Evolutionary conservation across 2,329 filamentous ascomycete genomes (phyloP), one percentile per base, ranked within the genome.

Genomic region (Fonsecaea nubica): DNA sequence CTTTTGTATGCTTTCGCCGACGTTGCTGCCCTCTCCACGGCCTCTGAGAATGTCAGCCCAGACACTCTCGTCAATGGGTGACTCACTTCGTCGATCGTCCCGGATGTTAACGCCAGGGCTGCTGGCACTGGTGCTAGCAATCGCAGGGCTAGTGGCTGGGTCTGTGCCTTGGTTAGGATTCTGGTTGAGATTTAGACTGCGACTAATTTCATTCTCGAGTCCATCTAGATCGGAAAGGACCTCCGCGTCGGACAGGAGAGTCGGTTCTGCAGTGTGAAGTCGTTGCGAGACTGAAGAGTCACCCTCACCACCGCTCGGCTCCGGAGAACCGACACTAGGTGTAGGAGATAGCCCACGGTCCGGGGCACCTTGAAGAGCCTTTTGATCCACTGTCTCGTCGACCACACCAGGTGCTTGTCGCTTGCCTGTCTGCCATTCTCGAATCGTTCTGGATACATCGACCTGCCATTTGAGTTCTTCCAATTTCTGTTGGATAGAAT

Each of bases 401-500:
- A 69, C 69, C 18, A 68, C 64, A 21, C 66, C 69, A 36, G 66
- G 66, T 10, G 64, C 66, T 15, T 61, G 62, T 55, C 36, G 48
- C 52, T 67, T 61, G 25, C 68, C 72, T 3, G 58, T 63, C 42
- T 75, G 74, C 80, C 79, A 81, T 48, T 71, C 64, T 9, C 73
- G 74, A 25, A 82, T 74, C 8, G 78, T 74, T 45, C 77, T 76
- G 63, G 82, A 83, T 25, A 84, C 82, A 69, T 85, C 81, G 56
- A 78, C 79, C 69, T 84, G 80, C 62, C 76, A 79, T 50, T 82
- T 79, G 30, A 87, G 74, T 12, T 78, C 75, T 60, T 87, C 83
- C 8, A 90, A 75, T 67, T 85, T 86, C 1, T 77, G 77, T 10
- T 84, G 79, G 9, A 89, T 81, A 56, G 83, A 81, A 1, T 77